phyloP scores from a whole-genome alignment of 1,139 yeast genomes.

The Scheffersomyces titani region DNA sequence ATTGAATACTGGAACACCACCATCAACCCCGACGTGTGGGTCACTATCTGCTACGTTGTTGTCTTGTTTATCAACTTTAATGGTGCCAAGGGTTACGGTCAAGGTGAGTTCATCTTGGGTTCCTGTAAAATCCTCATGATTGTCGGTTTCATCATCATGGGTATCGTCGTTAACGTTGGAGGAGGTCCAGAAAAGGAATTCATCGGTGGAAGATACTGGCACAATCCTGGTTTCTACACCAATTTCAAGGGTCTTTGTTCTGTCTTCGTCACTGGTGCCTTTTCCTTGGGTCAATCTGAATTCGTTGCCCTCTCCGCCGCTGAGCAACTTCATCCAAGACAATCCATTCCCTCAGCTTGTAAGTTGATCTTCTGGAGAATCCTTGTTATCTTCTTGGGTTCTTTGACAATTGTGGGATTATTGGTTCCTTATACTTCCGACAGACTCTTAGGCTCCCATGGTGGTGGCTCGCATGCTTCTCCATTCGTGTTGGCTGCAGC shows the following conservation, averaged over 20 bases:
- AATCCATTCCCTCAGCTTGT: conserved; percentile 43
- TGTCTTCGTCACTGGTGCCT: conserved; percentile 45
- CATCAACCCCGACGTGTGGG: conserved; percentile 32
- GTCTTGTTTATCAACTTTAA: conserved; percentile 26
- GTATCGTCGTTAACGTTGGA: conserved; percentile 30
- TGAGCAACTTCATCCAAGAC: conserved; percentile 42
- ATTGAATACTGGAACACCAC: conserved; percentile 31
- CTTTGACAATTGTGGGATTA: conserved; percentile 42
- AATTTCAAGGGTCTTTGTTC: conserved; percentile 42
- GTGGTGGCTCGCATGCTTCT: conserved; percentile 40
- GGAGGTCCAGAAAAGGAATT: conserved; percentile 22
- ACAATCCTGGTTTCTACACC: conserved; percentile 23
- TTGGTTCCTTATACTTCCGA: conserved; percentile 43
- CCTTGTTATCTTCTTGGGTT: conserved; percentile 40
- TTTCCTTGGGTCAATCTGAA: conserved; percentile 46
- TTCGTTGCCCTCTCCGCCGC: conserved; percentile 44
- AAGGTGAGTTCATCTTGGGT: conserved; percentile 33
- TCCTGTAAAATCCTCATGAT: conserved; percentile 22
- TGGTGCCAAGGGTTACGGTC: conserved; percentile 35
- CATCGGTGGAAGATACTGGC: conserved; percentile 37
- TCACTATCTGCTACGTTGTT: conserved; percentile 25
- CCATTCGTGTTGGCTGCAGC: conserved; percentile 49
- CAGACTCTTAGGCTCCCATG: conserved; percentile 40
- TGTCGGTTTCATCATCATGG: conserved; percentile 30
- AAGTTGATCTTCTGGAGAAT: conserved; percentile 43